Evolutionary conservation across 1,284 basidiomycete species (phyloP), one percentile per base, ranked within the genome.

Genomic region (Flammula alnicola): DNA sequence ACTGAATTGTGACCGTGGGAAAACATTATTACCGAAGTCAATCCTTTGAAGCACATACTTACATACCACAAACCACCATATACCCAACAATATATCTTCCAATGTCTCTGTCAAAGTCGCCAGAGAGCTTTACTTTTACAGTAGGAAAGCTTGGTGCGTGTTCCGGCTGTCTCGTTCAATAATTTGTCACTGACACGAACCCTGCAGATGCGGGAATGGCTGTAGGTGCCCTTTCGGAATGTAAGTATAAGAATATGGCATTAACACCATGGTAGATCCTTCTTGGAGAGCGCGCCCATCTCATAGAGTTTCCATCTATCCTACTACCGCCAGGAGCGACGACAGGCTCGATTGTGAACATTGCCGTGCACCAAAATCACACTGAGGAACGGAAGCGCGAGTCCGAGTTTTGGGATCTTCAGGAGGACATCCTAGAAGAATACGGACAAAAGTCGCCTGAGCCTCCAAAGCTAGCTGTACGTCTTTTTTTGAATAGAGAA

Each of bases 291-390:
- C 83, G 93, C 36, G 93, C 93, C 4, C 94, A 97, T 64, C 78
- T 96, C 27, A 95, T 98, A 63, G 95, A 98, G 70, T 98, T 98
- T 67, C 95, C 95, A 1, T 97, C 95, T 0, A 78, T 98, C 20
- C 80, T 98, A 1, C 76, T 98, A 9, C 95, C 94, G 2, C 90
- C 93, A 0, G 94, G 93, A 12, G 87, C 92, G 1, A 86, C 89
- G 3, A 84, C 94, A 0, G 95, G 95, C 7, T 96, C 93, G n/a
- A 97, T 98, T 59, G 91, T 98, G 59, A 96, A 94, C 64, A 98
- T 98, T 66, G 86, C 93, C 4, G 92, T 97, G 11, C 81, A 91
- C 56, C 84, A 93, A 55, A 96, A 98, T 66, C 68, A 83, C 23
- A 65, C 76, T 0, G 93, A 95, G 55, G 95, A 98, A 69, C 82